Conservation (phyloP, 2,329 filamentous ascomycete species). For the Calonectria naviculata region DNA sequence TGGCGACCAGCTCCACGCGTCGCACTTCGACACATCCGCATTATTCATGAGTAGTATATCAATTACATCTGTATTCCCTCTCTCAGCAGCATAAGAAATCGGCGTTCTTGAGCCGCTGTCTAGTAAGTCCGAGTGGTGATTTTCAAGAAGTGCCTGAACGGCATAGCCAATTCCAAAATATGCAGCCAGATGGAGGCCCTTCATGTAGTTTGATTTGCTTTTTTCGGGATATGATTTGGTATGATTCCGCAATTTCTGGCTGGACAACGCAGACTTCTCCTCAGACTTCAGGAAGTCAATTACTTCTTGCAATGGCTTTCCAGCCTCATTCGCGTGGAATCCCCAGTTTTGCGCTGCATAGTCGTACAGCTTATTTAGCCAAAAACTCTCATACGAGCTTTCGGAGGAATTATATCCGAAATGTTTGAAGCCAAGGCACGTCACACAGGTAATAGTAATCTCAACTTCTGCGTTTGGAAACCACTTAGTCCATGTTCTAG, state of each 20-base stretch:
- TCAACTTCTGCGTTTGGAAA: slow-evolving; percentile 32
- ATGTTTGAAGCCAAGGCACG: not conserved
- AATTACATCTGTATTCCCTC: not conserved
- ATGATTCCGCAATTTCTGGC: not conserved
- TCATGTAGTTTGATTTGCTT: not conserved
- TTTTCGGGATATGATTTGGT: not conserved
- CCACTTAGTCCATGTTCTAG: slow-evolving; percentile 34
- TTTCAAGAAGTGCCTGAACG: not conserved
- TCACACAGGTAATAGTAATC: not conserved
- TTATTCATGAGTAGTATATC: not conserved
- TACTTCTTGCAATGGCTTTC: not conserved
- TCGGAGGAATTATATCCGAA: not conserved
- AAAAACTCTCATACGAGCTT: not conserved
- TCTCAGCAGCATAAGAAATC: not conserved
- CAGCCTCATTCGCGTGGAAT: not conserved
- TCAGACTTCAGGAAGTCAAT: not conserved
- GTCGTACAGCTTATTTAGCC: not conserved
- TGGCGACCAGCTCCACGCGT: not conserved
- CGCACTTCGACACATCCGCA: not conserved
- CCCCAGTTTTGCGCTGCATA: not conserved
- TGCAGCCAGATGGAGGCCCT: not conserved
- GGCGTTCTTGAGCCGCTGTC: not conserved
- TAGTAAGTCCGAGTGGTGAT: not conserved
- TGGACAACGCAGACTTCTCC: not conserved
- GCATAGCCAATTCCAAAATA: not conserved